Conservation (phyloP, 2,329 filamentous ascomycete genomes). For the Albifimbria verrucaria region DNA sequence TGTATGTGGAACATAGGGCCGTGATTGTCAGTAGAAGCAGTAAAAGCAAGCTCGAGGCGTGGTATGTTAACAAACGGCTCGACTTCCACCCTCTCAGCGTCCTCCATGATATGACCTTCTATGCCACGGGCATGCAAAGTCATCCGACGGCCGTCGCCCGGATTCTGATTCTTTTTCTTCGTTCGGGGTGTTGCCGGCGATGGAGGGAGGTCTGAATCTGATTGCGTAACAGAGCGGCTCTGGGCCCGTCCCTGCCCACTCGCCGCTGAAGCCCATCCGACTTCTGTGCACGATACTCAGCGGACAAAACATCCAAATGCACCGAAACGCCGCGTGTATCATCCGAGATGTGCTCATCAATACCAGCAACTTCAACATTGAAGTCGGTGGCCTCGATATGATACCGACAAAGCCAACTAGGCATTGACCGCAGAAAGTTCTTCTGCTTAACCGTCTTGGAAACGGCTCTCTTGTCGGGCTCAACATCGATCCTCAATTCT, state of each 20-base stretch:
- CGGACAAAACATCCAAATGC: conserved; percentile 82
- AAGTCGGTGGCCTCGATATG: conserved; percentile 86
- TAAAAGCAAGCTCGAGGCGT: conserved; percentile 80
- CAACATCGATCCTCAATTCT: conserved; percentile 71
- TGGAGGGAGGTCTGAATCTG: conserved; percentile 60
- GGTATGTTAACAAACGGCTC: conserved; percentile 87
- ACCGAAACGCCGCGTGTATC: conserved; percentile 79
- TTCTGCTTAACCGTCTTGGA: conserved; percentile 49
- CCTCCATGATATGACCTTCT: conserved; percentile 88
- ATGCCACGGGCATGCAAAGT: conserved; percentile 78
- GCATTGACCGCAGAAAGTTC: conserved; percentile 75
- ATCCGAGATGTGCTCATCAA: conserved; percentile 79
- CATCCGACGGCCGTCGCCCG: conserved; percentile 75
- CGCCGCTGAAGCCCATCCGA: conserved; percentile 60
- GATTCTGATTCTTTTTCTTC: conserved; percentile 51
- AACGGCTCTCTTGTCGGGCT: conserved; percentile 52
- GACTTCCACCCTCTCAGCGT: conserved; percentile 75
- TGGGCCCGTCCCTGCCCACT: conserved; percentile 67
- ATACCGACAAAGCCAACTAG: conserved; percentile 79
- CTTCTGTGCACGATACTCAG: conserved; percentile 84
- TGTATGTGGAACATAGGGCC: conserved; percentile 87
- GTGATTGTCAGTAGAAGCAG: conserved; percentile 79
- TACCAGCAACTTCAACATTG: conserved; percentile 83
- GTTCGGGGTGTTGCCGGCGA: conserved; percentile 32
- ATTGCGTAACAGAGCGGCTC: conserved; percentile 66